Base-by-base conservation (phyloP, 805 yeast genomes). In the Ogataea allantospora region DNA sequence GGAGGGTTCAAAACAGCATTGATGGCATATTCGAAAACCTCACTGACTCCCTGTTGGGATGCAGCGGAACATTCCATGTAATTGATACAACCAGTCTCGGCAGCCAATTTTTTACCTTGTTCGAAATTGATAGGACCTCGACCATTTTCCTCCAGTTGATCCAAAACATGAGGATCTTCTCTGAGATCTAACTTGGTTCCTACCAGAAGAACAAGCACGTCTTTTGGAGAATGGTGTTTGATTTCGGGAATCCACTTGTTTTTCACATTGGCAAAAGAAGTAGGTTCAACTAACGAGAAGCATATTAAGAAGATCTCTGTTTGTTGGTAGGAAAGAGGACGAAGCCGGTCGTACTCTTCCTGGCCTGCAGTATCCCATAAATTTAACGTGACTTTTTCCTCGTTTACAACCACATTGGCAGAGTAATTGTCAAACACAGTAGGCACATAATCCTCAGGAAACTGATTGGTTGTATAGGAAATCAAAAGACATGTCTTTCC, bases 321-420 rank as follows among this genome's bases (percentile, higher is more conserved):
- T 58, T 88, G 95, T 3, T 96, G 95, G 55, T 88, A 88, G 7
- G 93, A 83, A 44, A 88, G 68, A 3, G 96, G 96, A 62, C 96
- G 73, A 54, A 88, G 71, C 44, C 95, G 71, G 60, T 88, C 96
- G 60, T 88, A 88, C 58, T 88, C 96, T 55, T 85, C 83, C 63
- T 88, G 96, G 18, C 96, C 96, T 3, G 96, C 96, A 11, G 96
- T 88, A 74, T 88, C 96, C 96, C 96, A 88, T 30, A 88, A 71
- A 16, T 95, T 95, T 35, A 88, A 70, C 55, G 86, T 87, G 54
- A 84, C 81, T 38, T 87, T 85, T 53, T 82, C 88, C 19, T 84
- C 82, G 53, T 83, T 91, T 14, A 81, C 80, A 73, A 87, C 77
- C 17, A 88, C 88, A 28, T 83, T 82, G 12, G 95, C 91, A 2